Conservation (phyloP, 139 green algal genomes). For the Closterium sp. region DNA sequence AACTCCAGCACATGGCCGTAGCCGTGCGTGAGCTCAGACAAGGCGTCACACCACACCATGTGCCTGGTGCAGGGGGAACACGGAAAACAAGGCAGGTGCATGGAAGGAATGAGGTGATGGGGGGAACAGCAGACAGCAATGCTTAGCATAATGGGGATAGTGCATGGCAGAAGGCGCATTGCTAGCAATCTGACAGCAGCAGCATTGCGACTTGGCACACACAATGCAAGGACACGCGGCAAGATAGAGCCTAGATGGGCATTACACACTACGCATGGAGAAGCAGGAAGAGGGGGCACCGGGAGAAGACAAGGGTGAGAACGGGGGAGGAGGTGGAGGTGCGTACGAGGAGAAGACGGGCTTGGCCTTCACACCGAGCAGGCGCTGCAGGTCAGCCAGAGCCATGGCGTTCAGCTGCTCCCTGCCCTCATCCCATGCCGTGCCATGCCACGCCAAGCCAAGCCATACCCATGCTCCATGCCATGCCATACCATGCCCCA, state of each 20-base stretch:
- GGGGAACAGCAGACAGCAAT: too few species aligned
- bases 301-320: not conserved
- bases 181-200: too few species aligned
- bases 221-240: too few species aligned
- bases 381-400: slow-evolving; percentile 28
- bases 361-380: slow-evolving; percentile 33
- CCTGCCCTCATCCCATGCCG: not conserved
- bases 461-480: not conserved
- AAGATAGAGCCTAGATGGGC: too few species aligned
- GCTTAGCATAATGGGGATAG: too few species aligned
- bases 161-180: too few species aligned
- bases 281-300: not conserved
- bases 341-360: slow-evolving; percentile 32
- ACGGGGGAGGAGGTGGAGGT: not conserved
- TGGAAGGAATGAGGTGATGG: too few species aligned
- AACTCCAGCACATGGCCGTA: too few species aligned
- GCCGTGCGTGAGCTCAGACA: not conserved
- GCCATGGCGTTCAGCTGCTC: slow-evolving; percentile 37
- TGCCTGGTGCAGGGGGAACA: not conserved
- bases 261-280: too few species aligned
- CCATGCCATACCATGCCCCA: not conserved
- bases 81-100: not conserved
- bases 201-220: too few species aligned
- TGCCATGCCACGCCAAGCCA: too few species aligned
- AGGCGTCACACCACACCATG: not conserved